Percentiles rank a stretch among this genome's conserved stretches.
Conservation (phyloP, 2,329 filamentous ascomycete genomes). For the Fusarium sp. region DNA sequence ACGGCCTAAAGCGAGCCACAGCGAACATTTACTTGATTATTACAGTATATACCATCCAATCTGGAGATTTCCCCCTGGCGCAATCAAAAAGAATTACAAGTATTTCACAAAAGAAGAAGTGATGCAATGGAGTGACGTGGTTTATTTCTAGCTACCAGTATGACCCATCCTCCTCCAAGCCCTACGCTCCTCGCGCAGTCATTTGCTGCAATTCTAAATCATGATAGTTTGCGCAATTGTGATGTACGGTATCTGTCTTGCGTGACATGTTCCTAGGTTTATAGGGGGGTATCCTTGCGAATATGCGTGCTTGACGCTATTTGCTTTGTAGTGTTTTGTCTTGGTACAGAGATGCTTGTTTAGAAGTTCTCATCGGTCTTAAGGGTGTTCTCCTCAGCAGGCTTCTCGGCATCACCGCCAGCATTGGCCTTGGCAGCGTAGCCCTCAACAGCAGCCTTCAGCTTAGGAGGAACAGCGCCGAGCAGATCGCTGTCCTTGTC, state of each 20-base stretch:
- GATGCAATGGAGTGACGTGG: conserved; percentile 2
- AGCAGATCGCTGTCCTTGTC: conserved; percentile 60
- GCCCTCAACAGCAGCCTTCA: conserved; percentile 49
- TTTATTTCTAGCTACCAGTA: conserved; percentile 25
- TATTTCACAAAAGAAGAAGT: neutral
- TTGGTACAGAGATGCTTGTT: neutral
- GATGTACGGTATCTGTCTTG: conserved; percentile 18
- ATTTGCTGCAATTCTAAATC: neutral
- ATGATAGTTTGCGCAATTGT: conserved; percentile 6
- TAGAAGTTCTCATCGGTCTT: conserved; percentile 44
- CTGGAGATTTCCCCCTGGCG: neutral
- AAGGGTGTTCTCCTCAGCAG: conserved; percentile 26
- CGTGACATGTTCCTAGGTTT: conserved; percentile 7
- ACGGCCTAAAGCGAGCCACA: conserved; percentile 38
- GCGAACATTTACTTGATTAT: conserved; percentile 41
- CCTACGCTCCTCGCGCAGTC: neutral
- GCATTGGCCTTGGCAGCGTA: conserved; percentile 48
- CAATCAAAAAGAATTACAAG: neutral
- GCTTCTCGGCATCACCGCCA: conserved; percentile 14
- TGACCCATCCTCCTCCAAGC: conserved; percentile 1
- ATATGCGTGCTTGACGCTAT: conserved; percentile 22
- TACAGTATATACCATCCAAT: neutral
- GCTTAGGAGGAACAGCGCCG: conserved; percentile 54
- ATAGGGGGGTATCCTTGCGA: conserved; percentile 42
- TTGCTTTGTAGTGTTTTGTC: conserved; percentile 9